Evolutionary conservation across 345 rosid species (phyloP), one percentile per base, ranked within the genome.

Genomic region (Lepidium didymum): DNA sequence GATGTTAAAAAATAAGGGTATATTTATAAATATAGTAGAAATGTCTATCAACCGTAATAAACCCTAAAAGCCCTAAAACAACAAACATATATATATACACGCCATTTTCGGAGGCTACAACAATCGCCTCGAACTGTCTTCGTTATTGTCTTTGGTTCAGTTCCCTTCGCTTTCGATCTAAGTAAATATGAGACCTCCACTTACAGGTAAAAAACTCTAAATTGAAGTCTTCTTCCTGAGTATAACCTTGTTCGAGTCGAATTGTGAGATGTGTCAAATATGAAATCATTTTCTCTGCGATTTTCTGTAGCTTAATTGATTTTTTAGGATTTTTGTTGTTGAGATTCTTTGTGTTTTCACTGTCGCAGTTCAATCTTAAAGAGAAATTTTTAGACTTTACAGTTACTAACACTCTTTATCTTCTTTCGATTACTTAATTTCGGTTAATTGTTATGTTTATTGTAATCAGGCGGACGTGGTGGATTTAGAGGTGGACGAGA

Each of bases 401-500:
- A n/a, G n/a, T n/a, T n/a, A n/a, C n/a, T n/a, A n/a, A n/a, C n/a
- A n/a, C n/a, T n/a, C n/a, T n/a, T n/a, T n/a, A n/a, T 40, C 16
- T 14, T 25, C 8, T 43, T 33, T 10, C 2, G 23, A 16, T 54
- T 44, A 11, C 9, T 31, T 33, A 35, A 67, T n/a, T 45, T 10
- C 0, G 27, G 33, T 64, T 11, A 34, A 10, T 10, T 41, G 12
- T 11, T 13, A 19, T 51, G 47, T 46, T 19, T 40, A 3, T n/a
- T 5, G 25, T 12, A 1, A 50, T 50, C 55, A 43, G 49, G 55
- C 29, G 70, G 74, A 41, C 68, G 62, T 52, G 71, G 62, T 29
- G 72, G 72, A 27, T 65, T 40, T 38, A 54, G 84, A 47, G 38
- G 78, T 57, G 79, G 87, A 79, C 0, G 82, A 79, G 94, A 80